Percentiles rank a stretch among this genome's conserved stretches.
Conservation (phyloP, 148 eudicot species). For the Vaccinium darrowii region DNA sequence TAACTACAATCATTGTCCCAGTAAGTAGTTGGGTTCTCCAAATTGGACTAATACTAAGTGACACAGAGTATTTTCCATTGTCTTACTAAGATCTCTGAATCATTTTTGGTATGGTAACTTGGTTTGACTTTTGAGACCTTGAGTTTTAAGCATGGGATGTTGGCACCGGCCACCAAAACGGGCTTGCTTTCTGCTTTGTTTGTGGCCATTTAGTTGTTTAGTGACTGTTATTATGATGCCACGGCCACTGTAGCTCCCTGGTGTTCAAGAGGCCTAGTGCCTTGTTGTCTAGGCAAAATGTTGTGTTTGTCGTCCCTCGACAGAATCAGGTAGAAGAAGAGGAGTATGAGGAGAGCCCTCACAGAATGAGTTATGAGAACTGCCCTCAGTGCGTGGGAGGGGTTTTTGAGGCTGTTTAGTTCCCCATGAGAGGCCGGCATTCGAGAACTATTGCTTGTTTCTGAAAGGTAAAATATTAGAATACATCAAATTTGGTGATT, state of each 20-base stretch:
- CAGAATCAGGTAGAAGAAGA: not conserved
- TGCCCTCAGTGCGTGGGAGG: not conserved
- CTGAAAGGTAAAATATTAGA: too few relatives aligned
- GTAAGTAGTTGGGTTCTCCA: not conserved
- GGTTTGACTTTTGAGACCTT: not conserved
- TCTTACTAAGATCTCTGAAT: not conserved
- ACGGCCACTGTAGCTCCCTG: not conserved
- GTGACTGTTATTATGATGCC: not conserved
- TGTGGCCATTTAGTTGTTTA: not conserved
- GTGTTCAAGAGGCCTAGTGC: not conserved
- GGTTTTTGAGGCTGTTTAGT: not conserved
- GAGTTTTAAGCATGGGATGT: not conserved
- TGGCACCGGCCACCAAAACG: not conserved
- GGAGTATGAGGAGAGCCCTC: not conserved
- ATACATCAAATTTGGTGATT: too few relatives aligned
- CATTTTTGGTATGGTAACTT: not conserved
- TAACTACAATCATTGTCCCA: not conserved
- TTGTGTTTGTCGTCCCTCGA: not conserved
- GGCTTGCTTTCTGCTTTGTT: not conserved
- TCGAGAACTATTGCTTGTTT: not conserved
- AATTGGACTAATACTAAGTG: not conserved
- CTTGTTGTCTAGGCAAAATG: not conserved
- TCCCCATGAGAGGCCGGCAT: not conserved
- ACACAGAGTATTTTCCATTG: not conserved
- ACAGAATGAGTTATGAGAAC: not conserved